phyloP scores from a whole-genome alignment of 306 rosid species.

The Begonia fuchsioides region DNA sequence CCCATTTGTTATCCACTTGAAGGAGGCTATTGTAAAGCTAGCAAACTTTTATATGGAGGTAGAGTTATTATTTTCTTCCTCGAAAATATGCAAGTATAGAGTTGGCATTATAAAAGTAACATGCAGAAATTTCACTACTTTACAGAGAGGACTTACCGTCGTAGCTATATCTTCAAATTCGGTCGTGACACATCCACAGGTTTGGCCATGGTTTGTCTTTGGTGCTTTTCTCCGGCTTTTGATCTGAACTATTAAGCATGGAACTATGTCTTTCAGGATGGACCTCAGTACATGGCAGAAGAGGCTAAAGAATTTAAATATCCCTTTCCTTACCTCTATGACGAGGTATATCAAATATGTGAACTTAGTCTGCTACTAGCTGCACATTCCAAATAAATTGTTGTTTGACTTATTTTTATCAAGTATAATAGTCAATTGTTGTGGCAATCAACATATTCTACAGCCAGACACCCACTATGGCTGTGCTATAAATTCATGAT shows the following conservation, averaged over 20 bases:
- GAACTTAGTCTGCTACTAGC: no score
- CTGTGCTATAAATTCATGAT: no score
- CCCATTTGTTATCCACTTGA: constrained; percentile 82
- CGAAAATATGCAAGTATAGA: constrained; percentile 1
- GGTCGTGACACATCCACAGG: constrained; percentile 77
- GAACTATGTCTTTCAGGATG: constrained; percentile 65
- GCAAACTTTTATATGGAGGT: constrained; percentile 73
- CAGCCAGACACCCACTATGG: no score
- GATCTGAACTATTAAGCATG: constrained; percentile 23
- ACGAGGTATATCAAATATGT: constrained; percentile 36
- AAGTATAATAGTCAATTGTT: no score
- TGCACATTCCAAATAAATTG: no score
- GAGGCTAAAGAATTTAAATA: constrained; percentile 61
- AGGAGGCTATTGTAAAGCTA: constrained; percentile 62
- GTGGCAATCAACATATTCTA: no score
- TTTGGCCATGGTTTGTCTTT: constrained; percentile 23
- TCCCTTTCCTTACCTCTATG: constrained; percentile 85
- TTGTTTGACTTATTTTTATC: no score
- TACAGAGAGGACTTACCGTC: constrained; percentile 74
- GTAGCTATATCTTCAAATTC: constrained; percentile 89
- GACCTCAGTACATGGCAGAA: constrained; percentile 81
- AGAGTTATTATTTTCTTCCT: constrained; percentile 6
- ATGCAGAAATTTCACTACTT: constrained; percentile 9
- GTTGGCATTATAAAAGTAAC: not conserved
- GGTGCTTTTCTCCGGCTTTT: constrained; percentile 17